A percentile compares a stretch with the other conserved stretches of the same genome.
These are phyloP conservation scores for Podospora australis DNA, from an alignment of 495 filamentous ascomycete genomes.

Conservation along the genomic window DNA sequence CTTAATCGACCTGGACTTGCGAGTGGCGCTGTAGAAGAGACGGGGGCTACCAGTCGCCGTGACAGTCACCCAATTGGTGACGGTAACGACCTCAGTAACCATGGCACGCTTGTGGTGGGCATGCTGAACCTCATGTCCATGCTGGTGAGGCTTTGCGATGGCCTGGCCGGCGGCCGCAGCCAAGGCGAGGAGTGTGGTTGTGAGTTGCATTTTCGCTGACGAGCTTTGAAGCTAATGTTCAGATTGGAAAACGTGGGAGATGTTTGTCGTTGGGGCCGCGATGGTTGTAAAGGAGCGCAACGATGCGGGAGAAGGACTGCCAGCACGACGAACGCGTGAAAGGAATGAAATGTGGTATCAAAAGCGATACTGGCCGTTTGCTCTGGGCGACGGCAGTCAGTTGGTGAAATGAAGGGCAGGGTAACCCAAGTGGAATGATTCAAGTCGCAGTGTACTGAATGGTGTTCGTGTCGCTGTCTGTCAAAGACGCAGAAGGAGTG, in stretches of 20 bases:
- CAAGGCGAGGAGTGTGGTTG: slow-evolving; percentile 21
- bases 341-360: slow-evolving; percentile 22
- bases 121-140: slow-evolving; percentile 20
- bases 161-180: slow-evolving; percentile 23
- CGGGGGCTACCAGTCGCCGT: slow-evolving; percentile 15
- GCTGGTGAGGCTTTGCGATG: slow-evolving; percentile 17
- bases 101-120: slow-evolving; percentile 24
- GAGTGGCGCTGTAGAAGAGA: slow-evolving; percentile 12
- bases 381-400: slow-evolving; percentile 6
- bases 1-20: slow-evolving; percentile 6
- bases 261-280: slow-evolving; percentile 4
- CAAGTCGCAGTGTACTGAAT: slow-evolving; percentile 1
- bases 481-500: slow-evolving; percentile 36
- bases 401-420: slow-evolving; percentile 10
- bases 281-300: slow-evolving; percentile 11
- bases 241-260: neutral
- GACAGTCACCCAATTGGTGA: slow-evolving; percentile 30
- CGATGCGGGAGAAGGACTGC: slow-evolving; percentile 6
- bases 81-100: slow-evolving; percentile 25
- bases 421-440: neutral
- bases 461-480: slow-evolving; percentile 22
- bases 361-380: slow-evolving; percentile 4
- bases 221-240: neutral
- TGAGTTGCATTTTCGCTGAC: slow-evolving; percentile 23
- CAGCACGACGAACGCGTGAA: slow-evolving; percentile 25